These are phyloP conservation scores for Sugiyamaella lignohabitans DNA, from an alignment of 805 yeast genomes.

Conservation along the genomic window DNA sequence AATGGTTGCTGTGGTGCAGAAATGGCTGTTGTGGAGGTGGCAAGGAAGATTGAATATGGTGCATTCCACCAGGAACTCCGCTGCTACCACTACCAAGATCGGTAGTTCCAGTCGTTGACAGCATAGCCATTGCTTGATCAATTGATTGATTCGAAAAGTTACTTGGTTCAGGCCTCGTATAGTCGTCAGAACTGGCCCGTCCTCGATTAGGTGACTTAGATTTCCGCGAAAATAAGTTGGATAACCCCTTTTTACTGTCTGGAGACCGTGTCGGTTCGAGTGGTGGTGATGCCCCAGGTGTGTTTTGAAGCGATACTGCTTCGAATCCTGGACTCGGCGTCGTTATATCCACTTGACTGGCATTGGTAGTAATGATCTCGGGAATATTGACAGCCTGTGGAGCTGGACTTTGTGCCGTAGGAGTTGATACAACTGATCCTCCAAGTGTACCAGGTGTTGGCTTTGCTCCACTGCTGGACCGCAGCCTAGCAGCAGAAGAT, in stretches of 20 bases:
- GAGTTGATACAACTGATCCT: not conserved
- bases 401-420: not conserved
- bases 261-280: not conserved
- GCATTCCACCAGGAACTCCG: not conserved
- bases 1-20: conserved; percentile 15
- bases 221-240: conserved; percentile 13
- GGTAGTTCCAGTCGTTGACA: conserved; percentile 8
- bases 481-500: conserved; percentile 5
- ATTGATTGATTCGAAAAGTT: conserved; percentile 14
- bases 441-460: too few relatives aligned
- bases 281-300: not conserved
- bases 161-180: not conserved
- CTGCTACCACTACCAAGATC: conserved; percentile 2
- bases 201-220: conserved; percentile 14
- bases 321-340: not conserved
- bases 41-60: conserved; percentile 5
- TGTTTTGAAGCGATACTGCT: not conserved
- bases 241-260: conserved; percentile 4
- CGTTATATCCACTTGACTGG: too few relatives aligned
- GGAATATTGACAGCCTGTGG: not conserved
- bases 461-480: too few relatives aligned
- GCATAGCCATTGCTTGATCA: conserved; percentile 16
- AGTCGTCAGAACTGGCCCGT: not conserved
- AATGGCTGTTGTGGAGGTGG: conserved; percentile 9
- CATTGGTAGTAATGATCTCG: not conserved